phyloP scores from a whole-genome alignment of 352 stramenopile genomes.

The Phytophthora pistaciae region DNA sequence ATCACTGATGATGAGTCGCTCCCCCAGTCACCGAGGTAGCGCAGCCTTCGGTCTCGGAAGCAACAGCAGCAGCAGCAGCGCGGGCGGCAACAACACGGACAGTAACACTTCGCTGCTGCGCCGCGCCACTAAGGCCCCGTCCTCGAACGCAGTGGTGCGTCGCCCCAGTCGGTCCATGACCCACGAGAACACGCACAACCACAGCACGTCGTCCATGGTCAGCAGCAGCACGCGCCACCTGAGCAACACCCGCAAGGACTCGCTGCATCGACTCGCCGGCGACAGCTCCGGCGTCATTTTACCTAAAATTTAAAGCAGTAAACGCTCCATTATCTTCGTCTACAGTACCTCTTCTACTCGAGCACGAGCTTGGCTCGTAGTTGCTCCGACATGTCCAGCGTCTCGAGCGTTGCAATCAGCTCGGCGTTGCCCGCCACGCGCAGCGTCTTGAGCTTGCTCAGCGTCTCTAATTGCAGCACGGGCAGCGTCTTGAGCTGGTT shows the following conservation, averaged over 20 bases:
- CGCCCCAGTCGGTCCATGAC: constrained; percentile 32
- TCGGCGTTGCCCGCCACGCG: constrained; percentile 57
- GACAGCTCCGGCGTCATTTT: constrained; percentile 56
- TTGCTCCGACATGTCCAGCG: constrained; percentile 28
- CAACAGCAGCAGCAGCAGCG: neutral
- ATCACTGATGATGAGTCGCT: constrained; percentile 35
- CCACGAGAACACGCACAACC: constrained; percentile 37
- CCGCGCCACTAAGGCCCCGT: constrained; percentile 53
- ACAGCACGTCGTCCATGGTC: constrained; percentile 28
- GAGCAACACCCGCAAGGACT: constrained; percentile 24
- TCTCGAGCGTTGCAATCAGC: constrained; percentile 26
- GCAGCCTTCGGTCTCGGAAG: constrained; percentile 22
- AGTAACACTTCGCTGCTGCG: constrained; percentile 31
- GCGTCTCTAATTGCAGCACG: constrained; percentile 44
- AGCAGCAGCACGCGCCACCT: constrained; percentile 35
- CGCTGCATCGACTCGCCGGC: constrained; percentile 33
- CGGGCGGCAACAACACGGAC: constrained; percentile 30
- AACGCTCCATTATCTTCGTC: neutral
- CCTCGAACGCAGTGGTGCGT: constrained; percentile 2
- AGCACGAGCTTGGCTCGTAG: constrained; percentile 49
- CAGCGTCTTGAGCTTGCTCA: constrained; percentile 50
- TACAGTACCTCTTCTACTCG: constrained; percentile 17
- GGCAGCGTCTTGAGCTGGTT: constrained; percentile 64
- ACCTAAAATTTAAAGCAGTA: constrained; percentile 49
- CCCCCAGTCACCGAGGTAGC: constrained; percentile 47